Evolutionary conservation across 495 filamentous ascomycete species (phyloP).

Genomic region (Neurospora intermedia): DNA sequence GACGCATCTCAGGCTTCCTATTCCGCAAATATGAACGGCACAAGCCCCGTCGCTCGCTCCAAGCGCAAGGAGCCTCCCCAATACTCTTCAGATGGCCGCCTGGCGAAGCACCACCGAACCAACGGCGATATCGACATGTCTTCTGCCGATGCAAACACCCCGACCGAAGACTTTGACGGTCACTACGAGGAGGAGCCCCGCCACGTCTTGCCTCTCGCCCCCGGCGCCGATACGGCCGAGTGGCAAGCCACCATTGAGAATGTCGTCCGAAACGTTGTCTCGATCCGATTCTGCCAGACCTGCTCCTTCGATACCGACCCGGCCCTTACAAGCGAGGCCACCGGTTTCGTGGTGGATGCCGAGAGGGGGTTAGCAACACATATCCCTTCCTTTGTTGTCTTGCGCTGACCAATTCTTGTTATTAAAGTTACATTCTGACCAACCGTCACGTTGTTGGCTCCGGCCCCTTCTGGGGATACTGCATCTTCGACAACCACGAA

Average conservation of each 20-base stretch:
- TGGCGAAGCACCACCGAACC: slow-evolving; percentile 39
- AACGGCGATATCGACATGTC: slow-evolving; percentile 30
- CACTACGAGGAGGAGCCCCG: slow-evolving; percentile 30
- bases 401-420: slow-evolving; percentile 24
- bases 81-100: slow-evolving; percentile 27
- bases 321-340: slow-evolving; percentile 88
- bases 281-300: slow-evolving; percentile 97
- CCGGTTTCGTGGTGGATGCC: slow-evolving; percentile 95
- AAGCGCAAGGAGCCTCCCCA: slow-evolving; percentile 41
- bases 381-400: slow-evolving; percentile 10
- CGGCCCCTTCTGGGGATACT: slow-evolving; percentile 95
- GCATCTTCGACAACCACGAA: slow-evolving; percentile 97
- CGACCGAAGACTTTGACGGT: slow-evolving; percentile 26
- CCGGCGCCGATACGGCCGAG: slow-evolving; percentile 75
- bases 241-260: slow-evolving; percentile 95
- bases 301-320: slow-evolving; percentile 96
- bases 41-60: slow-evolving; percentile 25
- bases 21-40: slow-evolving; percentile 30
- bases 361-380: slow-evolving; percentile 59
- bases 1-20: not conserved
- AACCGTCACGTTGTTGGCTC: slow-evolving; percentile 93
- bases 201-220: slow-evolving; percentile 26
- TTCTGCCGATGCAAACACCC: slow-evolving; percentile 38
- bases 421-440: slow-evolving; percentile 55
- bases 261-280: slow-evolving; percentile 87